Base-by-base conservation (phyloP, 139 green algal species). In the Diplosphaera chodatii region DNA sequence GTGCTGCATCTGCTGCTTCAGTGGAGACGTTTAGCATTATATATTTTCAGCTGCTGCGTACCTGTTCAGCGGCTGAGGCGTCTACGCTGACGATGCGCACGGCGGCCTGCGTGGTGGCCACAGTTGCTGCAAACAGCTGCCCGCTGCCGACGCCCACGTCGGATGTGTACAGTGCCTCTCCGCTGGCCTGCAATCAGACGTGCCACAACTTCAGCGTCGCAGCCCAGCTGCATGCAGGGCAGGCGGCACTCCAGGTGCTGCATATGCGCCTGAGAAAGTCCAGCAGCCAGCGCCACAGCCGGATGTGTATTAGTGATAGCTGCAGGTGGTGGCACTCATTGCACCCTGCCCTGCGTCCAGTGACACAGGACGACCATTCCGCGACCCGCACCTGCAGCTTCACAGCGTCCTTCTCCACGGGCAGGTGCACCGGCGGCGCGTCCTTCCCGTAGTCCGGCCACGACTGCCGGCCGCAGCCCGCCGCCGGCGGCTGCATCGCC, bases 151-250 rank as follows among this genome's bases (percentile, higher is more conserved):
- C 4, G 4, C 80, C 71, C 21, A 79, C 29, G 75, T 94, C 87
- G 16, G 79, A 79, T 1, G 77, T 76, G 71, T 91, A 94, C 40
- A 77, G 32, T 0, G 85, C 83, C 37, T 90, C 83, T 3, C 89
- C 89, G n/a, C 68, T 78, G 20, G 80, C 79, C 80, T 92, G 80
- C 27, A 70, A 28, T 4, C 64, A 69, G n/a, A n/a, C n/a, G n/a
- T n/a, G n/a, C n/a, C n/a, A n/a, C n/a, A n/a, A n/a, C n/a, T n/a
- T n/a, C n/a, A n/a, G n/a, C n/a, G n/a, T n/a, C n/a, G n/a, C n/a
- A n/a, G n/a, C n/a, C n/a, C n/a, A n/a, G n/a, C n/a, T n/a, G n/a
- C n/a, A n/a, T n/a, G n/a, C n/a, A n/a, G n/a, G n/a, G n/a, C n/a
- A n/a, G n/a, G n/a, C n/a, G n/a, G n/a, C n/a, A n/a, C n/a, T n/a